These are phyloP conservation scores for Penicillium sclerotiorum DNA, from an alignment of 2,329 filamentous ascomycete genomes.

Conservation along the genomic window DNA sequence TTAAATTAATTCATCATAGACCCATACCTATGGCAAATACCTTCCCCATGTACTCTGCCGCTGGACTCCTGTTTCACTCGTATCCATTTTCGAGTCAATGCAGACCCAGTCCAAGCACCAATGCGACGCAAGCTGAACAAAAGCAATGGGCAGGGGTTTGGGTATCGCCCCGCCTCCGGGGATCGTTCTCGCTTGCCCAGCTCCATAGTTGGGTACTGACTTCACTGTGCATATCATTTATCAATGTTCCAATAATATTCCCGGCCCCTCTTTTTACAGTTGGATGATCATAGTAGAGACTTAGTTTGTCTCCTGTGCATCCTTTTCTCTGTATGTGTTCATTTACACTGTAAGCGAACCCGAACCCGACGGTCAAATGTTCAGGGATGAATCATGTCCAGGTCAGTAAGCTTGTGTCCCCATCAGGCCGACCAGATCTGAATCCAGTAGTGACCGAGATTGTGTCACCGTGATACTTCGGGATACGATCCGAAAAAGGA, in stretches of 20 bases:
- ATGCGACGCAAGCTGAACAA: too few species aligned
- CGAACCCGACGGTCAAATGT: too few species aligned
- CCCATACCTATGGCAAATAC: neutral
- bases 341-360: neutral
- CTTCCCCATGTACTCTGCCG: neutral
- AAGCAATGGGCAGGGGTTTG: too few species aligned
- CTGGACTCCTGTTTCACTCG: neutral
- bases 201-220: too few species aligned
- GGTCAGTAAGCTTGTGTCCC: slow-evolving; percentile 2
- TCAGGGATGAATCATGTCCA: too few species aligned
- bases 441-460: slow-evolving; percentile 18
- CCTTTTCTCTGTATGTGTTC: neutral
- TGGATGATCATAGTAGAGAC: neutral
- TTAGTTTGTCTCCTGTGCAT: neutral
- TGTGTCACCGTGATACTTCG: neutral
- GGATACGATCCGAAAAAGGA: slow-evolving; percentile 6
- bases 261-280: neutral
- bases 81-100: neutral
- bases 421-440: slow-evolving; percentile 23
- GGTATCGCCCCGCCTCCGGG: too few species aligned
- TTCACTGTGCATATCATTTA: neutral
- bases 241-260: too few species aligned
- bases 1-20: neutral
- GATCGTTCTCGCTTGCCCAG: too few species aligned
- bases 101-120: neutral